A percentile compares a stretch with the other conserved stretches of the same genome.
phyloP scores from a whole-genome alignment of 2,329 filamentous ascomycete genomes.

The Calonectria hawksworthii region DNA sequence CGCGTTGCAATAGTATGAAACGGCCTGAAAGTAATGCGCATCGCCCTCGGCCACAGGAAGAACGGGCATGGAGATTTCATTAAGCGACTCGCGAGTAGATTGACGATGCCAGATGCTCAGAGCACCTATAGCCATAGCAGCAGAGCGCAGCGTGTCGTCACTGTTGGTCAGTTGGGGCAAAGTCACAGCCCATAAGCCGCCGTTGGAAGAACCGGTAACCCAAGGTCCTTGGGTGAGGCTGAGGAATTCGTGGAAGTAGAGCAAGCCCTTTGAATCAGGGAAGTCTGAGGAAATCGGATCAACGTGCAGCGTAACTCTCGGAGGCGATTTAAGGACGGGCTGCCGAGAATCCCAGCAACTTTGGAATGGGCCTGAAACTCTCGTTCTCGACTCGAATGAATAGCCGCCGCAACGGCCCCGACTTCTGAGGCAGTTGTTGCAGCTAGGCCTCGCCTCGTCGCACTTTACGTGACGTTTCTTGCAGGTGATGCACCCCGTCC shows the following conservation, averaged over 20 bases:
- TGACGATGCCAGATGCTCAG: slow-evolving; percentile 35
- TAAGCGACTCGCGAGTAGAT: not conserved
- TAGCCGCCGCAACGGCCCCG: slow-evolving; percentile 38
- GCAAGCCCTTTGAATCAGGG: slow-evolving; percentile 18
- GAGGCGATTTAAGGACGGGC: not conserved
- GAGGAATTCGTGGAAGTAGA: slow-evolving; percentile 51
- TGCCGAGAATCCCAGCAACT: slow-evolving; percentile 44
- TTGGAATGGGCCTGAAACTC: slow-evolving; percentile 20
- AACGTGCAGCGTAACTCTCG: slow-evolving; percentile 24
- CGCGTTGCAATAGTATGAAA: slow-evolving; percentile 53
- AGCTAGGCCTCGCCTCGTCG: slow-evolving; percentile 36
- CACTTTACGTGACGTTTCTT: slow-evolving; percentile 44
- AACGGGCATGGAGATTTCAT: not conserved
- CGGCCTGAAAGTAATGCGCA: slow-evolving; percentile 48
- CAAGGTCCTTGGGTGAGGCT: slow-evolving; percentile 46
- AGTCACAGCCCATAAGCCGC: slow-evolving; percentile 47
- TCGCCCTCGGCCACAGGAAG: not conserved
- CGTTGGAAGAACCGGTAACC: slow-evolving; percentile 42
- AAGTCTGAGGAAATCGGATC: slow-evolving; percentile 29
- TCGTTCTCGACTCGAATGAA: not conserved
- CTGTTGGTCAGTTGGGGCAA: slow-evolving; percentile 49
- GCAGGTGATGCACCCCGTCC: slow-evolving; percentile 42
- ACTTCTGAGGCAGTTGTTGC: slow-evolving; percentile 34
- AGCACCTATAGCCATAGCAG: slow-evolving; percentile 51
- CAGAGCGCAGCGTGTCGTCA: slow-evolving; percentile 46